Percentiles rank a stretch among this genome's conserved stretches.
phyloP scores from a whole-genome alignment of 176 grass and related monocot genomes.

The Alopecurus myosuroides region DNA sequence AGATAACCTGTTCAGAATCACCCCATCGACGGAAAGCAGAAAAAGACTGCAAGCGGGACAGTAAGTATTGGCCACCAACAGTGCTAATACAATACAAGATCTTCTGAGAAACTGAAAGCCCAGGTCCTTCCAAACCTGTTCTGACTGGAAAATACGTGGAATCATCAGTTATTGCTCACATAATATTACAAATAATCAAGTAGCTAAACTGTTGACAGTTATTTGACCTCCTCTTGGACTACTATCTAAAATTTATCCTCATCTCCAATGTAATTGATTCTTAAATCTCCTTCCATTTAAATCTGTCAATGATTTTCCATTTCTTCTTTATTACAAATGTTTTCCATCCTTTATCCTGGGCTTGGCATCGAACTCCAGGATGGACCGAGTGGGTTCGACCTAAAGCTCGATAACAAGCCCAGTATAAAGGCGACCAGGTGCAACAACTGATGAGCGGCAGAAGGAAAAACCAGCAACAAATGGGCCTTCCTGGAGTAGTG shows the following conservation, averaged over 20 bases:
- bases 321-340: background rate
- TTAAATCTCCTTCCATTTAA: background rate
- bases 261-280: background rate
- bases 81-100: conserved; percentile 78
- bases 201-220: background rate
- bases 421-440: background rate
- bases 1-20: conserved; percentile 84
- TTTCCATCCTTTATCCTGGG: background rate
- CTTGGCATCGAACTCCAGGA: no score
- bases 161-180: conserved; percentile 16
- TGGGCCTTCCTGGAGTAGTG: background rate
- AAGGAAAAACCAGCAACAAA: background rate
- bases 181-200: background rate
- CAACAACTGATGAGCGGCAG: background rate
- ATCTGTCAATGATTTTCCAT: background rate
- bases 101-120: conserved; percentile 92
- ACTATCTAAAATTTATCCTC: background rate
- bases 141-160: conserved; percentile 51
- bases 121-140: conserved; percentile 86
- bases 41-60: conserved; percentile 83
- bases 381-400: no score
- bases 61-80: conserved; percentile 85
- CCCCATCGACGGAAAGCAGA: conserved; percentile 95
- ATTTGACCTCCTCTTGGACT: background rate
- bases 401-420: background rate